A percentile compares a stretch with the other conserved stretches of the same genome.
Conservation (phyloP, 108 stramenopile species). For the Aurantiochytrium sp. region DNA sequence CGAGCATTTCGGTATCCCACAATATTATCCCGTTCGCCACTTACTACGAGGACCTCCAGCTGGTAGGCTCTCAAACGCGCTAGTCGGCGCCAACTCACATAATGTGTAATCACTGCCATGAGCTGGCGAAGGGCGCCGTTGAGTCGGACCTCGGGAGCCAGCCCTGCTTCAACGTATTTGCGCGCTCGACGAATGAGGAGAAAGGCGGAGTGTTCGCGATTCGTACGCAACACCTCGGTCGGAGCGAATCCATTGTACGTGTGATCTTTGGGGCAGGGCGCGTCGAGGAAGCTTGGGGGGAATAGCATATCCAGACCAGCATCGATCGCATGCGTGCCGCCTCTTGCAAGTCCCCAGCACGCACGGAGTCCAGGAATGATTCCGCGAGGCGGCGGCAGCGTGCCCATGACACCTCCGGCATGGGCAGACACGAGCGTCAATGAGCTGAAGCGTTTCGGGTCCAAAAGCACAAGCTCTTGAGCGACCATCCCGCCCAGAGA, state of each 20-base stretch:
- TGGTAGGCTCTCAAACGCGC: background rate
- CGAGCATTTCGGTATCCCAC: background rate
- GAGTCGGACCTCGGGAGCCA: background rate
- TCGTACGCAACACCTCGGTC: background rate
- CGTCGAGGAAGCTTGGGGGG: background rate
- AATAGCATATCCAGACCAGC: constrained; percentile 6
- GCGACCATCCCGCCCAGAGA: background rate
- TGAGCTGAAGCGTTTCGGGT: background rate
- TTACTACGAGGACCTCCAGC: background rate
- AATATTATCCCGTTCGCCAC: background rate
- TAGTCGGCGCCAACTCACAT: background rate
- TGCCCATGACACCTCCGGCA: constrained; percentile 10
- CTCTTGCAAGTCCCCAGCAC: background rate
- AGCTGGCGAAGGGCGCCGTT: background rate
- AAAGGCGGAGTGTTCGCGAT: background rate
- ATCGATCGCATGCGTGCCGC: background rate
- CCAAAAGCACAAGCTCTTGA: background rate
- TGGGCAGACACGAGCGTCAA: background rate
- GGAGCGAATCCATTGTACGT: background rate
- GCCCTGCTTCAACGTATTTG: background rate
- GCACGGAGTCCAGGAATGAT: background rate
- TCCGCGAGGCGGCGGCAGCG: background rate
- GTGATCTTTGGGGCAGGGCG: background rate
- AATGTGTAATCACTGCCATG: background rate
- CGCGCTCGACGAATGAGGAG: background rate